Conservation (phyloP, 2,329 filamentous ascomycete species). For the Penicillium hordei region DNA sequence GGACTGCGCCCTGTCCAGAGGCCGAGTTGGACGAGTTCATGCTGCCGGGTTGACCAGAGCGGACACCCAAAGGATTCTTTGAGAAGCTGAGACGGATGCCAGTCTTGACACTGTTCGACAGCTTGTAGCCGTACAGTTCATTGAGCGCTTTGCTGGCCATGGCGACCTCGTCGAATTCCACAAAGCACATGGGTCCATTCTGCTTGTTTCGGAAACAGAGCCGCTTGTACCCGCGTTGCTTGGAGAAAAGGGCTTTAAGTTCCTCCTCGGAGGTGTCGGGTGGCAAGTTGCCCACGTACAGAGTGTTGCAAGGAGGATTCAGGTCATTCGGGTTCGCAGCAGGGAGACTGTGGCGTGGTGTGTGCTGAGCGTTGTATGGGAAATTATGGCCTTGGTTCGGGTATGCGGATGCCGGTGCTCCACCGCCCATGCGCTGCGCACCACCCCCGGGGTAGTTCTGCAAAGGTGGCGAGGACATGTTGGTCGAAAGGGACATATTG, state of each 20-base stretch:
- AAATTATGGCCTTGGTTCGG: slow-evolving; percentile 57
- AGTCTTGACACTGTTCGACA: slow-evolving; percentile 91
- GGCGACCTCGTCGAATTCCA: slow-evolving; percentile 92
- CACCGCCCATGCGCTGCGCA: slow-evolving; percentile 46
- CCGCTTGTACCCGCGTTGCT: slow-evolving; percentile 90
- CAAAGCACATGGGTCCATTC: slow-evolving; percentile 97
- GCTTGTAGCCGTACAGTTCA: slow-evolving; percentile 80
- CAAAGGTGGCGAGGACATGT: slow-evolving; percentile 57
- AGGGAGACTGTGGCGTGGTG: slow-evolving; percentile 68
- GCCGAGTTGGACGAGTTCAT: slow-evolving; percentile 53
- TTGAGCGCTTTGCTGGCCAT: slow-evolving; percentile 89
- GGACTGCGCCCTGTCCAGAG: slow-evolving; percentile 53
- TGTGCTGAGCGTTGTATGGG: slow-evolving; percentile 58
- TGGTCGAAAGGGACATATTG: slow-evolving; percentile 71
- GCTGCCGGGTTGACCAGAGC: slow-evolving; percentile 67
- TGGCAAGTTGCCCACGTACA: slow-evolving; percentile 96
- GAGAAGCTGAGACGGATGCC: slow-evolving; percentile 96
- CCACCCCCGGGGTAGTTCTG: slow-evolving; percentile 55
- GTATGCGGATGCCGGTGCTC: slow-evolving; percentile 55
- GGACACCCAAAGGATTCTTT: slow-evolving; percentile 92
- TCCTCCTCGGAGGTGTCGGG: slow-evolving; percentile 93
- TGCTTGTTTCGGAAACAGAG: slow-evolving; percentile 93
- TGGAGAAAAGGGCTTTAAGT: slow-evolving; percentile 87
- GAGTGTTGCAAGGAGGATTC: slow-evolving; percentile 94
- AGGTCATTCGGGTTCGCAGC: slow-evolving; percentile 92